A percentile compares a stretch with the other conserved stretches of the same genome.
Evolutionary conservation across 129 eudicot genomes (phyloP).

Genomic region (Saposhnikovia divaricata): DNA sequence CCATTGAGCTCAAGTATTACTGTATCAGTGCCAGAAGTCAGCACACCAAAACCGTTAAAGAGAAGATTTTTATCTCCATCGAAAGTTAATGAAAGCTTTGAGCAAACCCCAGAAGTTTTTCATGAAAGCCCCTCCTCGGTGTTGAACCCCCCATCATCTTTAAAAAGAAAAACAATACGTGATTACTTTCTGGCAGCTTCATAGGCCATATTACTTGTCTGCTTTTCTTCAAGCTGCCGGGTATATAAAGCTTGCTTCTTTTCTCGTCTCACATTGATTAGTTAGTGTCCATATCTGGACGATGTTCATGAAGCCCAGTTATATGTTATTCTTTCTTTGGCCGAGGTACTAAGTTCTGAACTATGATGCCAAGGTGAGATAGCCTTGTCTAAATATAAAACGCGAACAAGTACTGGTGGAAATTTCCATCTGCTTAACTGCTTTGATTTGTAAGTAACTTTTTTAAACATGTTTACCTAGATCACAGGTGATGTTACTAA

Average conservation of each 20-base stretch:
- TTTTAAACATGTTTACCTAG: not conserved
- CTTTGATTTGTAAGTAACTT: too few species aligned
- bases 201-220: not conserved
- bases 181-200: constrained; percentile 66
- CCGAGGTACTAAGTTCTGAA: not conserved
- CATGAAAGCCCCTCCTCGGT: constrained; percentile 81
- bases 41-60: constrained; percentile 52
- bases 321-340: not conserved
- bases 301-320: not conserved
- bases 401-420: not conserved
- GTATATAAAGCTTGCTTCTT: not conserved
- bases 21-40: constrained; percentile 30
- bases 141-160: constrained; percentile 77
- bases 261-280: not conserved
- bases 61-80: constrained; percentile 18
- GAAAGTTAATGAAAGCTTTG: constrained; percentile 25
- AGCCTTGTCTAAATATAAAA: not conserved
- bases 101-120: constrained; percentile 53
- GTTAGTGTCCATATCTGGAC: not conserved
- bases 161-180: constrained; percentile 73
- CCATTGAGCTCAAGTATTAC: constrained; percentile 17
- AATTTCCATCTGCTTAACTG: not conserved
- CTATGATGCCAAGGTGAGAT: not conserved
- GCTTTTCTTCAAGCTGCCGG: not conserved
- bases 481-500: not conserved